Conservation (phyloP, 257 asterid species). For the Apocynum venetum region DNA sequence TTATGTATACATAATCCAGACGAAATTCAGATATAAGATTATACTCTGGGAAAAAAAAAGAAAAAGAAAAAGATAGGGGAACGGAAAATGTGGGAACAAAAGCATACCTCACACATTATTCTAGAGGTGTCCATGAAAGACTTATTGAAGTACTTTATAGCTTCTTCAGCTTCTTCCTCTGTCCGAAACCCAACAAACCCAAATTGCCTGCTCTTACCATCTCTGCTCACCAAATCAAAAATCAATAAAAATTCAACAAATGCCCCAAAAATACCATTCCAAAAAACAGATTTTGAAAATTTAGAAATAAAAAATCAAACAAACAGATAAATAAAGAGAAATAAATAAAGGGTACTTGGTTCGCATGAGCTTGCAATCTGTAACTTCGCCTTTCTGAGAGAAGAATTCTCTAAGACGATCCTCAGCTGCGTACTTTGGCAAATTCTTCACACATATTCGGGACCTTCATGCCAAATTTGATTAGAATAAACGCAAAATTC, state of each 20-base stretch:
- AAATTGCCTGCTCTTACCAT: conserved; percentile 85
- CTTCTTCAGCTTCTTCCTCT: conserved; percentile 65
- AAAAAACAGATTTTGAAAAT: background rate
- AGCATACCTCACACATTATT: conserved; percentile 73
- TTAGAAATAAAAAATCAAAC: background rate
- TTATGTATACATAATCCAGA: background rate
- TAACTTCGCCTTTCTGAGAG: conserved; percentile 90
- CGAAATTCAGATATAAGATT: background rate
- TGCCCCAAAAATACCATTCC: background rate
- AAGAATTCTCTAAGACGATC: conserved; percentile 80
- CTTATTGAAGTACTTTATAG: conserved; percentile 58
- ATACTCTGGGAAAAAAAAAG: background rate
- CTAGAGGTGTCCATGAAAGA: conserved; percentile 69
- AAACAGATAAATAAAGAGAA: background rate
- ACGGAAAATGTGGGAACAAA: background rate
- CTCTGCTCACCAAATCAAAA: conserved; percentile 44
- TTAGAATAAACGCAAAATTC: background rate
- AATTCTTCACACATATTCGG: conserved; percentile 76
- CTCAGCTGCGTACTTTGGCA: conserved; percentile 70
- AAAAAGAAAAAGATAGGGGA: background rate
- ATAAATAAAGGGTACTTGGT: conserved; percentile 46
- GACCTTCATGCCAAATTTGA: conserved; percentile 42
- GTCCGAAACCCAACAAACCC: conserved; percentile 83
- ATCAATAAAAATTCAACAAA: background rate
- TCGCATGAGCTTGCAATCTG: conserved; percentile 91